Base-by-base conservation (phyloP, 169 alveolate species). In the Plasmodium gonderi region DNA sequence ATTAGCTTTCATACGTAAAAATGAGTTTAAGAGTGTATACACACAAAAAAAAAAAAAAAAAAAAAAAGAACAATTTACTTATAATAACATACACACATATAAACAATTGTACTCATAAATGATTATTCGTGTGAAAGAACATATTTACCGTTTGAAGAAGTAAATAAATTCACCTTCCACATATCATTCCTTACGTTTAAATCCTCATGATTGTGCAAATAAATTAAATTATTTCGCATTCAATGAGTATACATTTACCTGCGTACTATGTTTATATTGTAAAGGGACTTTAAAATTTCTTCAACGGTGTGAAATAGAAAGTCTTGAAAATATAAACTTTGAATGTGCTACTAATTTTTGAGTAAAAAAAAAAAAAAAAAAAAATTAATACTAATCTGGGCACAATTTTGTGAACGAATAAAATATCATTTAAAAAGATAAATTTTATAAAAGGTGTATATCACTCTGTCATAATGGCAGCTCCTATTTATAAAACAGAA, bases 381-480 rank as follows among this genome's bases (percentile, higher is more conserved):
- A 60, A 60, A 60, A 60, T 12, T 17, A 11, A 60, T 23, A 60
- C 36, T 23, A 60, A 60, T 11, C 4, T 60, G 38, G 26, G 40
- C 17, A 23, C 72, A 20, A 60, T 12, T 60, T 60, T 60, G 36
- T 60, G 26, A 29, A 60, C 72, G 33, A 20, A 4, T 36, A 60
- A 20, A 60, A 20, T 60, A 60, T 4, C 72, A 60, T 23, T 17
- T 23, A 60, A 60, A 40, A 76, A 51, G 31, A 79, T 65, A 79
- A 42, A 1, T 44, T 23, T 20, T 12, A 20, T 23, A 79, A 51
- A 51, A 78, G 5, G 40, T 23, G 20, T 5, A 40, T 3, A 65
- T 29, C 12, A 47, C 54, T 42, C 20, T 20, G 44, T 69, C 77
- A 82, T 72, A 82, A 82, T 82, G 92, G 26, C 42, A 20, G 40